Percentiles rank a stretch among this genome's conserved stretches.
These are phyloP conservation scores for Ramularia endophylla DNA, from an alignment of 2,329 filamentous ascomycete genomes.

Conservation along the genomic window DNA sequence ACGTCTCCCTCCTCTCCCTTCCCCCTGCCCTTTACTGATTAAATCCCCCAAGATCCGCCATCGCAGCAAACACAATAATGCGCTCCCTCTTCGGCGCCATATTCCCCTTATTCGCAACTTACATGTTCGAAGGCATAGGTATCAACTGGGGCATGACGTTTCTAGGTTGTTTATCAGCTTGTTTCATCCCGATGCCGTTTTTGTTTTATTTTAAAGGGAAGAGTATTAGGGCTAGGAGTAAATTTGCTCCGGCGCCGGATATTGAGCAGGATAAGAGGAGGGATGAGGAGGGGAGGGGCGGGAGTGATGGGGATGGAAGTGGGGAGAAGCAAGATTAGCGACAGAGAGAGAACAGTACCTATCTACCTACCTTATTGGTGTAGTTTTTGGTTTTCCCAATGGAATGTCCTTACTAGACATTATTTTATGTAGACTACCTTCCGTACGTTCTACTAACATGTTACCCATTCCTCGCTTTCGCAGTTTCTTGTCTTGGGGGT, in stretches of 20 bases:
- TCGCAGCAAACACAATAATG: constrained; percentile 27
- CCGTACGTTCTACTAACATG: no score
- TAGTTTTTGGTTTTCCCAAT: no score
- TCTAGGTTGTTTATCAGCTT: constrained; percentile 37
- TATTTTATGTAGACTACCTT: no score
- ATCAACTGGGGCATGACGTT: constrained; percentile 31
- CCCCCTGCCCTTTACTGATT: not conserved
- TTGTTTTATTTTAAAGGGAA: constrained; percentile 16
- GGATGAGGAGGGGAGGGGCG: constrained; percentile 25
- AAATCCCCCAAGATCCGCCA: constrained; percentile 12
- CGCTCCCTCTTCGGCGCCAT: constrained; percentile 26
- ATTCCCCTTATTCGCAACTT: constrained; percentile 26
- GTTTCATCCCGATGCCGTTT: constrained; percentile 49
- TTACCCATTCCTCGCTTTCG: no score
- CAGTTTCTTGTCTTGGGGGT: no score
- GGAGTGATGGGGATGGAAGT: no score
- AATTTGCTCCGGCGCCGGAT: constrained; percentile 38
- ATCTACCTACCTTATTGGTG: no score
- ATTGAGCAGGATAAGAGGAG: constrained; percentile 32
- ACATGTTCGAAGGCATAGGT: constrained; percentile 30
- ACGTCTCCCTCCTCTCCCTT: not conserved
- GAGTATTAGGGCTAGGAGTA: constrained; percentile 21
- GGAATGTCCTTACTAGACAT: no score
- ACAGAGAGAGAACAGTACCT: no score
- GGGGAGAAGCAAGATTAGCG: no score